phyloP scores from a whole-genome alignment of 805 yeast species.

The Kodamaea nitidulidarum region DNA sequence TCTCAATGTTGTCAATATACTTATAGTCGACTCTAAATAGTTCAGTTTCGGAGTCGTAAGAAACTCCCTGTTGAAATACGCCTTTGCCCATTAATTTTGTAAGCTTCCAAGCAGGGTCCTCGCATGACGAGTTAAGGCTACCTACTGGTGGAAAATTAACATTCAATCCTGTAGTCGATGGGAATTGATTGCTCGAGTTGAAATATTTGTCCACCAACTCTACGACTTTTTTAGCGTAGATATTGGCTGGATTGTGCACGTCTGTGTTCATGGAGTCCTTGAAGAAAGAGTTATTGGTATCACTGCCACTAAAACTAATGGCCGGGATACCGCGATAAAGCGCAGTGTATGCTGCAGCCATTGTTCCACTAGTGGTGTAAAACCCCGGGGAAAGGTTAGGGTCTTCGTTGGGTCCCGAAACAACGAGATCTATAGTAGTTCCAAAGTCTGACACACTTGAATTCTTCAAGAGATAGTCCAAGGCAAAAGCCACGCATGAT shows the following conservation, averaged over 20 bases:
- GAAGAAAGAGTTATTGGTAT: conserved; percentile 25
- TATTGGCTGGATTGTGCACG: conserved; percentile 20
- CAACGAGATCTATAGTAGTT: conserved; percentile 19
- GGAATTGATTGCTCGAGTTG: conserved; percentile 16
- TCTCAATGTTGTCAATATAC: conserved; percentile 15
- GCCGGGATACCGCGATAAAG: conserved; percentile 25
- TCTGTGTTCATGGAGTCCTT: conserved; percentile 19
- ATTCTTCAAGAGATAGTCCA: conserved; percentile 22
- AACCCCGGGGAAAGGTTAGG: conserved; percentile 26
- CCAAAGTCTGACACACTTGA: conserved; percentile 16
- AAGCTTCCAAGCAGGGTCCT: conserved; percentile 12
- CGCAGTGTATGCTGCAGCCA: conserved; percentile 23
- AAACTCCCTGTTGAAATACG: conserved; percentile 9
- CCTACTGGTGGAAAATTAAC: conserved; percentile 23
- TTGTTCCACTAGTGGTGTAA: conserved; percentile 26
- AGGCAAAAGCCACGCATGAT: conserved; percentile 24
- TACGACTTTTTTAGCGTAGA: conserved; percentile 23
- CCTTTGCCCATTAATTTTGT: conserved; percentile 13
- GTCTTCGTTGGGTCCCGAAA: conserved; percentile 30
- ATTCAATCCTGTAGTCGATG: conserved; percentile 20
- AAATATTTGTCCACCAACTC: conserved; percentile 19
- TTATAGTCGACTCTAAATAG: conserved; percentile 6
- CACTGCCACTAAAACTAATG: conserved; percentile 25
- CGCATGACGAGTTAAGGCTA: conserved; percentile 21
- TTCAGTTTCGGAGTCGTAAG: conserved; percentile 7